These are phyloP conservation scores for Arachis stenosperma DNA, from an alignment of 306 rosid species.

Conservation along the genomic window DNA sequence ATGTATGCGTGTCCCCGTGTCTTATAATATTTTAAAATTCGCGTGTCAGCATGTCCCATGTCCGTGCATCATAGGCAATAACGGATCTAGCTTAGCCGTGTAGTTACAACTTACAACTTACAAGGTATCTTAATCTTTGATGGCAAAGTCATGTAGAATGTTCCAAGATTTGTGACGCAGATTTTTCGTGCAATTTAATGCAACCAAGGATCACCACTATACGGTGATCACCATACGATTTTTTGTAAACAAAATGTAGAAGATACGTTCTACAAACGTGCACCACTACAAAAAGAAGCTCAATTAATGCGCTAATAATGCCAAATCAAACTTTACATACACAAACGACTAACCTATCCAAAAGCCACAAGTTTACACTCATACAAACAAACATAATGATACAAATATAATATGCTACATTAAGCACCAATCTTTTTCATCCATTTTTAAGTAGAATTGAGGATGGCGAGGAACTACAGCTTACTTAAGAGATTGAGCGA, in stretches of 20 bases:
- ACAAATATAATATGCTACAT: slow-evolving; percentile 8
- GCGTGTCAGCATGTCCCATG: no score
- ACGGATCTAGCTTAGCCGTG: background rate
- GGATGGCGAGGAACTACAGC: slow-evolving; percentile 8
- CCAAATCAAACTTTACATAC: slow-evolving; percentile 36
- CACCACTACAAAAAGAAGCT: slow-evolving; percentile 25
- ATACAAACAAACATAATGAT: slow-evolving; percentile 31
- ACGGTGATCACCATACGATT: background rate
- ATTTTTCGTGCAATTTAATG: slow-evolving; percentile 24
- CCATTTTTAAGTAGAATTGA: background rate
- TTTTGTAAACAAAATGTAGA: background rate
- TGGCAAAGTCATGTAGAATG: slow-evolving; percentile 23
- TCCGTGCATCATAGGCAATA: background rate
- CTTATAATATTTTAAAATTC: no score
- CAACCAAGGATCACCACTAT: slow-evolving; percentile 28
- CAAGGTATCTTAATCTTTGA: background rate
- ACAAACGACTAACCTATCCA: slow-evolving; percentile 31
- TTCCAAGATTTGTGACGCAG: background rate
- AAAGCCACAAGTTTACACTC: slow-evolving; percentile 27
- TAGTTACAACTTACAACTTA: background rate
- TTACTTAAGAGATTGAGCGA: slow-evolving; percentile 67
- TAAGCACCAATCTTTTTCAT: slow-evolving; percentile 27
- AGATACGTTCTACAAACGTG: slow-evolving; percentile 24
- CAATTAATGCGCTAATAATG: slow-evolving; percentile 34
- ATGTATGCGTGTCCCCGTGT: no score